Evolutionary conservation across 2,329 filamentous ascomycete genomes (phyloP).

Genomic region (Hypomyces rosellus): DNA sequence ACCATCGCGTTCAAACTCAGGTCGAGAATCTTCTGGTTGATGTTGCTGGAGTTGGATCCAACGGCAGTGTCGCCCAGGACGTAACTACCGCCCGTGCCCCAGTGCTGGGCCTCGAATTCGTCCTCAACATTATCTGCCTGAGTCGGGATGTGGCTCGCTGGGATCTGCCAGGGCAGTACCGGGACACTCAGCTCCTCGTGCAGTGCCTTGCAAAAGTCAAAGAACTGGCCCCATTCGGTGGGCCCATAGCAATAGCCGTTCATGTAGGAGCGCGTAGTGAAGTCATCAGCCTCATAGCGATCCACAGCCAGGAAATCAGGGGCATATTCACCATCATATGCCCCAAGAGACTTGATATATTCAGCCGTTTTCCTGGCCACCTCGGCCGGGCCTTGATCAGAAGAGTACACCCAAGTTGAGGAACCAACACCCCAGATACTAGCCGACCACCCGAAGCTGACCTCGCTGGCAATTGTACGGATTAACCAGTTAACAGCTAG

Average conservation of each 20-base stretch:
- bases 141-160: constrained; percentile 2
- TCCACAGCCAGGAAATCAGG: constrained; percentile 8
- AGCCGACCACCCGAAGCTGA: constrained; percentile 5
- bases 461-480: background rate
- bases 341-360: background rate
- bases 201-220: constrained; percentile 2
- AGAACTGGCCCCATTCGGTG: constrained; percentile 6
- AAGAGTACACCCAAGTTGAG: background rate
- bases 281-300: constrained; percentile 9
- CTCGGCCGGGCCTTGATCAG: background rate
- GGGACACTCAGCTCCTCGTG: background rate
- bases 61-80: background rate
- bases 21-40: background rate
- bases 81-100: constrained; percentile 5
- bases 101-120: background rate
- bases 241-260: constrained; percentile 8
- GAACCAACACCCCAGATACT: constrained; percentile 5
- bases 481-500: constrained; percentile 7
- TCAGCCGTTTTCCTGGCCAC: background rate
- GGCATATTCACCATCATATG: background rate
- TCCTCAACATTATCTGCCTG: background rate
- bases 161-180: constrained; percentile 9
- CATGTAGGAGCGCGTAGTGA: constrained; percentile 1
- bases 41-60: background rate
- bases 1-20: background rate